Evolutionary conservation across 1,284 basidiomycete genomes (phyloP), one percentile per base, ranked within the genome.

Genomic region (Ceratorhiza oryzae-sativae): DNA sequence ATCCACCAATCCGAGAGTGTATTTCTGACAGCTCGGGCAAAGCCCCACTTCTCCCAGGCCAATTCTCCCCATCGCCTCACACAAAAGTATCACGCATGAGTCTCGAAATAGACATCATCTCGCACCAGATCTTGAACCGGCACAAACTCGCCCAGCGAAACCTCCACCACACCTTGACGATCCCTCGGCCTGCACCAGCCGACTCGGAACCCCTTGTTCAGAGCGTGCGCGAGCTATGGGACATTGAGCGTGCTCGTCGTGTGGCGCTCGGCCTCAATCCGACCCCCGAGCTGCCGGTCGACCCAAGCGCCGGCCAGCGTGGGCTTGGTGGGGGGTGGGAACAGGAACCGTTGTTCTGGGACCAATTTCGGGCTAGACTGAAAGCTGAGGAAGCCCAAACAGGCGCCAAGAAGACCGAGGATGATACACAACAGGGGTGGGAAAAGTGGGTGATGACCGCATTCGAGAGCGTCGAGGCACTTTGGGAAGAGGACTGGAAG

Each of bases 161-260:
- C 72, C 78, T 96, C 1, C 94, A 97, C 76, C 87, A 93, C 79
- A 87, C 87, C 74, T 86, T 94, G 60, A 78, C 85, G 30, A 87
- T 90, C 78, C 83, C 88, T 76, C 79, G 84, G 71, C 79, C 84
- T 34, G 77, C 83, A 73, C 77, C 83, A 20, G 84, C 89, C 1
- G 18, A 4, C 9, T 79, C 85, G 15, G 92, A 93, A 75, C 94
- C 93, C 61, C 86, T 97, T 27, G 92, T 99, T 0, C 85, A 90
- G 32, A 91, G 93, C 76, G 90, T 98, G 65, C 89, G 91, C 68
- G 96, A 97, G 79, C 84, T 99, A 0, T 99, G 97, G 97, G 92
- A 96, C 70, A 95, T 97, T 76, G 97, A 98, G 79, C 88, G 91
- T 10, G 83, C 84, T 10, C 86, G 95, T 3, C 84, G 96, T 18